A percentile compares a stretch with the other conserved stretches of the same genome.
Evolutionary conservation across 2,329 filamentous ascomycete species (phyloP).

Genomic region (Aspergillus puulaauensis): DNA sequence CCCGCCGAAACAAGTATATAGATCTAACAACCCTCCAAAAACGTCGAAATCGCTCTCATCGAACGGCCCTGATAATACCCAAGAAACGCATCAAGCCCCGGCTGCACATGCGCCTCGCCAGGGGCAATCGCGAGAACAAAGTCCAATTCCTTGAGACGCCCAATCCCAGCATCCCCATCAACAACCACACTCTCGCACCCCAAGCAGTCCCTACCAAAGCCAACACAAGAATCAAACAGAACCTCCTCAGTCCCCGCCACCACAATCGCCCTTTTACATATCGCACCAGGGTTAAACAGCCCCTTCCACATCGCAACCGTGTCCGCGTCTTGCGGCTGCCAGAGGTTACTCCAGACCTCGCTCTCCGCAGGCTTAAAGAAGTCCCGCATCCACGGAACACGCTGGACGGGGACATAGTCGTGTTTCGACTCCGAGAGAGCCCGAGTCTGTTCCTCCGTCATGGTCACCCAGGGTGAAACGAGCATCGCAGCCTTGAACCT

Average conservation of each 20-base stretch:
- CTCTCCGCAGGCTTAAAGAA: neutral
- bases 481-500: neutral
- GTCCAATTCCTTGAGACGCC: neutral
- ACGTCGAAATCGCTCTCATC: neutral
- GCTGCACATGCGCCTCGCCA: neutral
- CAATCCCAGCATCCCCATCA: neutral
- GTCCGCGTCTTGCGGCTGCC: neutral
- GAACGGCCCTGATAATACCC: neutral
- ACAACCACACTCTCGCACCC: neutral
- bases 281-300: neutral
- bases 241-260: neutral
- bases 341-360: neutral
- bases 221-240: neutral
- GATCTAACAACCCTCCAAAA: neutral
- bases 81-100: neutral
- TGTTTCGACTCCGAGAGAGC: neutral
- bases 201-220: neutral
- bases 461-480: neutral
- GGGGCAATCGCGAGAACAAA: neutral
- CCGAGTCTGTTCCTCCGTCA: neutral
- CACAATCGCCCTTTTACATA: neutral
- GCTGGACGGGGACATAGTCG: neutral
- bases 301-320: neutral
- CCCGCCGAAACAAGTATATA: no score
- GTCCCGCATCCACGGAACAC: neutral